Percentiles rank a stretch among this genome's conserved stretches.
phyloP scores from a whole-genome alignment of 495 filamentous ascomycete species.

The Penicillium canescens region DNA sequence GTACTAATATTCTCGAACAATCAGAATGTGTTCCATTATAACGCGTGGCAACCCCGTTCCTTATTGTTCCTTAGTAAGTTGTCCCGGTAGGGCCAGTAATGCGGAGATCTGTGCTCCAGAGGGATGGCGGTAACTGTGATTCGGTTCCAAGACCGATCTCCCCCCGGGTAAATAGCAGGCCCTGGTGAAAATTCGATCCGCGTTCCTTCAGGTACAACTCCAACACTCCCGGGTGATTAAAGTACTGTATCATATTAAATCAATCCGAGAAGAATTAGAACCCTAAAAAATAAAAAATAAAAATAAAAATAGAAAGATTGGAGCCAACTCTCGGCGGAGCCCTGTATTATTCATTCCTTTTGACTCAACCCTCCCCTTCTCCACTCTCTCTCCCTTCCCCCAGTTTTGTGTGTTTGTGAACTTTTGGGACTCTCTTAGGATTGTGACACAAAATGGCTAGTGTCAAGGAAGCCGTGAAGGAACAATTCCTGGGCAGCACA shows the following conservation, averaged over 20 bases:
- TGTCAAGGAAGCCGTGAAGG: conserved; percentile 74
- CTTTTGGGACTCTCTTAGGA: conserved; percentile 6
- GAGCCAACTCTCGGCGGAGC: conserved; percentile 2
- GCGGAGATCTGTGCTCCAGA: conserved; percentile 13
- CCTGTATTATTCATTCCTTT: conserved; percentile 17
- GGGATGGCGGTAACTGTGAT: neutral
- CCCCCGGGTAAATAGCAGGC: conserved; percentile 24
- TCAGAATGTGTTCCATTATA: neutral
- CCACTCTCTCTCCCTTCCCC: conserved; percentile 22
- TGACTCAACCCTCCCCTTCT: conserved; percentile 27
- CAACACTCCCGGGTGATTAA: neutral
- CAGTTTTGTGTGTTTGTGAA: conserved; percentile 16
- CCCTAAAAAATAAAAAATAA: neutral
- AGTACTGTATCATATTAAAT: neutral
- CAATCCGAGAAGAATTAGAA: neutral
- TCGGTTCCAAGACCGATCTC: conserved; percentile 20
- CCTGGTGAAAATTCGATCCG: conserved; percentile 12
- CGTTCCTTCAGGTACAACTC: conserved; percentile 6
- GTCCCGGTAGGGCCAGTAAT: neutral
- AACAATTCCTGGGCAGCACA: conserved; percentile 68
- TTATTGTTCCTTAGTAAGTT: no score
- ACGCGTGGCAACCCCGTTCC: neutral
- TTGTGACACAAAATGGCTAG: conserved; percentile 44
- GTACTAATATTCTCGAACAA: neutral
- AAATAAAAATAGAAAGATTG: neutral